phyloP scores from a whole-genome alignment of 345 rosid genomes.

The Sonneratia caseolaris region DNA sequence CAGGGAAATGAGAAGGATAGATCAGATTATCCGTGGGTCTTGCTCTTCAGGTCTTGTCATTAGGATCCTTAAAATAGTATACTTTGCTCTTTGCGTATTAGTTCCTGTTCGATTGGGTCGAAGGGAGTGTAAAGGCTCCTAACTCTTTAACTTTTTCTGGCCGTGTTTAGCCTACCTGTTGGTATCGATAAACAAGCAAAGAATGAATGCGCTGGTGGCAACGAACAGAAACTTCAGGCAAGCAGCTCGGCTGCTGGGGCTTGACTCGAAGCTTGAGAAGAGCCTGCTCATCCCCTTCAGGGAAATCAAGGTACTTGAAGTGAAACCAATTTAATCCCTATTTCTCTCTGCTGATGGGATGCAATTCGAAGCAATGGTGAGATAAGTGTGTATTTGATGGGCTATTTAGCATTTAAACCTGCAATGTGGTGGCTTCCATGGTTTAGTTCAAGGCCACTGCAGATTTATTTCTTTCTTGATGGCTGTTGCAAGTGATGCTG shows the following conservation, averaged over 20 bases:
- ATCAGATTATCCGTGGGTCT: not conserved
- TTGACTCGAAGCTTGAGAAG: constrained; percentile 95
- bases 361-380: too few species aligned
- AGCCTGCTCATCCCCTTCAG: constrained; percentile 92
- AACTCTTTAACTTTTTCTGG: not conserved
- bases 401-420: too few species aligned
- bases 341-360: not conserved
- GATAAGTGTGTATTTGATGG: too few species aligned
- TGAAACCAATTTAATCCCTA: not conserved
- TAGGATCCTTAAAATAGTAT: not conserved
- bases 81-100: not conserved
- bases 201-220: constrained; percentile 91
- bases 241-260: constrained; percentile 79
- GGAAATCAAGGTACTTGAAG: constrained; percentile 67
- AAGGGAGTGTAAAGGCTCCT: not conserved
- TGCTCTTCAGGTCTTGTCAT: not conserved
- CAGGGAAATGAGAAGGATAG: not conserved
- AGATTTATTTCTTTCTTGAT: not conserved
- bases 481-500: too few species aligned
- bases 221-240: constrained; percentile 92
- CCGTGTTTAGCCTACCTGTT: not conserved
- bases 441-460: too few species aligned
- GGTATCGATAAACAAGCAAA: not conserved
- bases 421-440: too few species aligned
- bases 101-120: not conserved